Base-by-base conservation (phyloP, 1,139 yeast genomes). In the Geotrichum klebahnii region DNA sequence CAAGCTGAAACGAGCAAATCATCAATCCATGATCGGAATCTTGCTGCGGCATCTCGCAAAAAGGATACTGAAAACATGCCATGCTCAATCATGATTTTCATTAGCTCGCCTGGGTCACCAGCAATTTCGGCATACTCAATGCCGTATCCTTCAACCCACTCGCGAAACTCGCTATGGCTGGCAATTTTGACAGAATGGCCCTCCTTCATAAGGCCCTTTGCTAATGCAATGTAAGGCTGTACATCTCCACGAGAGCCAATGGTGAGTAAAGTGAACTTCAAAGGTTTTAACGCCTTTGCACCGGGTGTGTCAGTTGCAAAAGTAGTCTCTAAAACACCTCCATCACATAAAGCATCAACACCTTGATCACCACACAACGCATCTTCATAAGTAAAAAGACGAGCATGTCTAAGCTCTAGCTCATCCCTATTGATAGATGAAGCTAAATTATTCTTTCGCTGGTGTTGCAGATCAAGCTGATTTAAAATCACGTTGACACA, bases 201-300 rank as follows among this genome's bases (percentile, higher is more conserved):
- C 60, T 90, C 96, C 29, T 73, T 72, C 42, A 79, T 67, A 44
- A 90, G 70, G 0, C 92, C 96, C 59, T 81, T 80, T 0, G 87
- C 94, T 12, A 90, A 69, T 0, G 97, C 92, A 57, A 90, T 84
- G 63, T 89, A 92, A 0, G 97, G 97, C 65, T 90, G 97, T 5
- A 90, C 97, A 67, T 90, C 97, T 39, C 97, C 97, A 52, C 97
- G 73, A 0, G 96, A 87, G 0, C 97, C 97, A 62, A 90, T 90
- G 0, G 97, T 90, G 52, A 90, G 69, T 50, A 89, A 70, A 0
- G 88, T 83, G 60, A 90, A 78, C 32, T 58, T 48, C 31, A 55
- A 42, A 1, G 69, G 68, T 23, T 53, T 48, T 10, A 28, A 12
- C 16, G 29, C 36, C 40, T 35, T 26, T 6, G 34, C 8, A 10